phyloP scores from a whole-genome alignment of 805 yeast genomes.

The Sungouiozyma intestinalis region DNA sequence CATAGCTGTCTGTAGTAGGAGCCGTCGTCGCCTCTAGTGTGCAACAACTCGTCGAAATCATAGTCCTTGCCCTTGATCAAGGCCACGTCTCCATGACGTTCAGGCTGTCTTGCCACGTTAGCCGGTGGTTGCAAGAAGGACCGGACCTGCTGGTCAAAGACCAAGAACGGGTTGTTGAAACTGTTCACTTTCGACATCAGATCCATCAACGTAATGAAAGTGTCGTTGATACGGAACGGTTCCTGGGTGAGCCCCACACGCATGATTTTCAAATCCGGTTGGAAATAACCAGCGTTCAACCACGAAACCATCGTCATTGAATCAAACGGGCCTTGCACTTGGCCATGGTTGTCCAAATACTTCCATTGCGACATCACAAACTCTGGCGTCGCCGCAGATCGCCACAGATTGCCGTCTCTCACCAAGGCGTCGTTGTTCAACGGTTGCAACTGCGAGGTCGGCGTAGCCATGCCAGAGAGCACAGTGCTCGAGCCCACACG shows the following conservation, averaged over 20 bases:
- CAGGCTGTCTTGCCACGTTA: background rate
- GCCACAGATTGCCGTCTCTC: background rate
- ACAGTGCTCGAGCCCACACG: background rate
- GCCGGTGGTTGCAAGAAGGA: background rate
- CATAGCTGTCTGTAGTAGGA: slow-evolving; percentile 19
- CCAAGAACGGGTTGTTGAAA: slow-evolving; percentile 19
- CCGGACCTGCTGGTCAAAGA: slow-evolving; percentile 12
- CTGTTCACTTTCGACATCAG: slow-evolving; percentile 16
- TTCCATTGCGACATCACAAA: slow-evolving; percentile 47
- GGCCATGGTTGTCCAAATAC: slow-evolving; percentile 61
- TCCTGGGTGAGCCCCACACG: slow-evolving; percentile 30
- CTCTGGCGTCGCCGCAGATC: slow-evolving; percentile 16
- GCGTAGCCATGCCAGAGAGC: background rate
- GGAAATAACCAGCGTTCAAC: slow-evolving; percentile 56
- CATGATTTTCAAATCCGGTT: slow-evolving; percentile 44
- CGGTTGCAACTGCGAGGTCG: background rate
- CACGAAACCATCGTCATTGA: slow-evolving; percentile 72
- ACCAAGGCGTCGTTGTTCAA: background rate
- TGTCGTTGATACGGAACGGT: slow-evolving; percentile 22
- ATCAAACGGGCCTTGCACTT: slow-evolving; percentile 77
- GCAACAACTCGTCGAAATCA: slow-evolving; percentile 20
- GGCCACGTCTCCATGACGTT: slow-evolving; percentile 4
- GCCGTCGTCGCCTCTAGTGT: slow-evolving; percentile 16
- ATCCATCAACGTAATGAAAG: slow-evolving; percentile 19
- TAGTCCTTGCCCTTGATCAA: slow-evolving; percentile 14